A percentile compares a stretch with the other conserved stretches of the same genome.
Conservation (phyloP, 2,329 filamentous ascomycete species). For the Dactylella cylindrospora region DNA sequence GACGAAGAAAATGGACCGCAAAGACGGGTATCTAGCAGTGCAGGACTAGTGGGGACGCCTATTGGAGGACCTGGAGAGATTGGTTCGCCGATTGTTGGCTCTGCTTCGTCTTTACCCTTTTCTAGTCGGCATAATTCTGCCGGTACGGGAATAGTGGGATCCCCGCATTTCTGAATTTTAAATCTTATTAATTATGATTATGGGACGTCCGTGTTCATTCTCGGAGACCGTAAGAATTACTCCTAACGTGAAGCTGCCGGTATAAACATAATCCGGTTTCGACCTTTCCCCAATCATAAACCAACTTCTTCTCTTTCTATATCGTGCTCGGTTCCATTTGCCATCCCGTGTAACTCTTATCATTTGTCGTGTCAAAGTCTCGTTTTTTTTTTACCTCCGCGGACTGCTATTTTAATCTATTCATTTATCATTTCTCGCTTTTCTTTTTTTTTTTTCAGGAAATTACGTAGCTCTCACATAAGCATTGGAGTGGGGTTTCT, state of each 20-base stretch:
- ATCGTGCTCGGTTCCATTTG: no score
- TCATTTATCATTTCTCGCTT: neutral
- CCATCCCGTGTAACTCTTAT: no score
- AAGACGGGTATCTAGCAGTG: conserved; percentile 17
- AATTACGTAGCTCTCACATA: conserved; percentile 43
- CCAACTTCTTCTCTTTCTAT: no score
- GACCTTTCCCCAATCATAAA: no score
- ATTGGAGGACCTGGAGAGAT: conserved; percentile 30
- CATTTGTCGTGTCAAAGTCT: no score
- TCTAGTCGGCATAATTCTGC: conserved; percentile 15
- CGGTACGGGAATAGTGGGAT: conserved; percentile 22
- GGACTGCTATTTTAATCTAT: conserved; percentile 19
- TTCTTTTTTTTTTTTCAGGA: conserved; percentile 16
- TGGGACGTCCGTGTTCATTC: no score
- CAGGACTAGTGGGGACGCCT: conserved; percentile 19
- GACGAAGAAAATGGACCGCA: conserved; percentile 2
- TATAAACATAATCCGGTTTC: no score
- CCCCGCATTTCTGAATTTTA: conserved; percentile 20
- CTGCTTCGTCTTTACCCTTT: conserved; percentile 21
- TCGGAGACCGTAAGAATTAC: no score
- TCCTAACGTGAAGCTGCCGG: no score
- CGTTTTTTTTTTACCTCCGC: neutral
- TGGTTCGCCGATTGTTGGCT: conserved; percentile 20
- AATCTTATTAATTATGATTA: no score
- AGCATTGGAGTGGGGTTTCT: conserved; percentile 43